Evolutionary conservation across 106 monocot genomes (phyloP), one percentile per base, ranked within the genome.

Genomic region (Narthecium ossifragum): DNA sequence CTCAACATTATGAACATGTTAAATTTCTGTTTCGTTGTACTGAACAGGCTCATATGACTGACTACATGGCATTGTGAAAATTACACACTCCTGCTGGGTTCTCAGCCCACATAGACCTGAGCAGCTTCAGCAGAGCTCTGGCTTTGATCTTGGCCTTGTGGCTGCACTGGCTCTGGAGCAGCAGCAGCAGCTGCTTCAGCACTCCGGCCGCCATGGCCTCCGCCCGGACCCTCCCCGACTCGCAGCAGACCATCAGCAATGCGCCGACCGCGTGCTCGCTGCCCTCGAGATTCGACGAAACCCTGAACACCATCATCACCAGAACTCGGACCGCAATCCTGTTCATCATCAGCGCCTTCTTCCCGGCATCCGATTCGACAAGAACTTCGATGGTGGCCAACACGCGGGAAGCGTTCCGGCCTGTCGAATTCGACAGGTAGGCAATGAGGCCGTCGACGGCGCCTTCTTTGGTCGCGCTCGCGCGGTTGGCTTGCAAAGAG

Each of bases 111-210:
- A 60, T 51, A 14, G 68, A 68, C n/a, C 72, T 71, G 6, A 83
- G 63, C 18, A 80, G 71, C 71, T 88, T 88, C 31, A 88, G 66
- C 65, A 88, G 51, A 9, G 61, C 70, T 48, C 74, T 70, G 20
- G 76, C 79, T 40, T 63, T 70, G 38, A 28, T 60, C 75, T 88
- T 88, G 46, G 80, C 75, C 60, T 37, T 80, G 27, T 34, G 20
- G 39, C 80, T 62, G 63, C 88, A 77, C 68, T 77, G 88, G 73
- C 83, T 88, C 76, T 88, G 88, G 37, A 88, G 60, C 73, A 88
- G 62, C 62, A 83, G 64, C 63, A 88, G 60, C 11, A 83, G 59
- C 64, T 80, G 79, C 56, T 56, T 68, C 64, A 88, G 32, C 28
- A 76, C 62, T 23, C 88, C 79, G 21, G 73, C 79, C 13, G 47